Percentiles rank a stretch among this genome's conserved stretches.
Evolutionary conservation across 176 grass and related monocot genomes (phyloP).

Genomic region (Bothriochloa decipiens): DNA sequence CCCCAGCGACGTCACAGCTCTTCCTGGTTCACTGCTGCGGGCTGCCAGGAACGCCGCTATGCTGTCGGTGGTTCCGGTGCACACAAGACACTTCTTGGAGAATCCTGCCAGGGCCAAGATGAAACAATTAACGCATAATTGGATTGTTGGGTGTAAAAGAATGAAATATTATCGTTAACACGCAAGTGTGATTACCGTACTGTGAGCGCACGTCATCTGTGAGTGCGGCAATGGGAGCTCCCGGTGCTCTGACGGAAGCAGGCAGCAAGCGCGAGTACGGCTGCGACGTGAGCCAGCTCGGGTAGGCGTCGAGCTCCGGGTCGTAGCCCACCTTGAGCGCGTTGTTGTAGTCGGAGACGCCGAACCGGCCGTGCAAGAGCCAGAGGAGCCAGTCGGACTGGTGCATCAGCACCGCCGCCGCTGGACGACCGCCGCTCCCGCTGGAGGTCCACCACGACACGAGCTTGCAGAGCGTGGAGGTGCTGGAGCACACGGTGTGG

Average conservation of each 20-base stretch:
- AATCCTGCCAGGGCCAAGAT: conserved; percentile 34
- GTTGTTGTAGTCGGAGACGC: conserved; percentile 89
- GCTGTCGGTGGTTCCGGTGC: conserved; percentile 81
- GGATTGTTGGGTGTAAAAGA: background rate
- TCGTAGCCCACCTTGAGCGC: conserved; percentile 89
- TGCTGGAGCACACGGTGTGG: conserved; percentile 68
- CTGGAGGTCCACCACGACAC: conserved; percentile 74
- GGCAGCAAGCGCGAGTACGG: conserved; percentile 67
- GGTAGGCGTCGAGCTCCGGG: conserved; percentile 67
- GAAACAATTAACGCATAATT: background rate
- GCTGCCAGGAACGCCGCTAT: conserved; percentile 85
- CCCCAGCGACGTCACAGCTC: conserved; percentile 77
- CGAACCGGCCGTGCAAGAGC: conserved; percentile 71
- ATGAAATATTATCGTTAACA: background rate
- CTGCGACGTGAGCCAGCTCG: conserved; percentile 70
- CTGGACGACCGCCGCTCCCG: background rate
- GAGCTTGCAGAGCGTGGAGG: conserved; percentile 85
- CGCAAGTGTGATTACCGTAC: conserved; percentile 47
- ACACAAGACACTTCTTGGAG: conserved; percentile 55
- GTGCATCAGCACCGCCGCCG: conserved; percentile 75
- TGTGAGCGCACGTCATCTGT: conserved; percentile 62
- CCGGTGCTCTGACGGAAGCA: conserved; percentile 61
- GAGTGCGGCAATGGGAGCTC: conserved; percentile 54
- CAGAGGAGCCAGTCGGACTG: conserved; percentile 93
- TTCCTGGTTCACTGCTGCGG: conserved; percentile 51